These are phyloP conservation scores for Pseudogymnoascus sp. DNA, from an alignment of 2,329 filamentous ascomycete species.

Conservation along the genomic window DNA sequence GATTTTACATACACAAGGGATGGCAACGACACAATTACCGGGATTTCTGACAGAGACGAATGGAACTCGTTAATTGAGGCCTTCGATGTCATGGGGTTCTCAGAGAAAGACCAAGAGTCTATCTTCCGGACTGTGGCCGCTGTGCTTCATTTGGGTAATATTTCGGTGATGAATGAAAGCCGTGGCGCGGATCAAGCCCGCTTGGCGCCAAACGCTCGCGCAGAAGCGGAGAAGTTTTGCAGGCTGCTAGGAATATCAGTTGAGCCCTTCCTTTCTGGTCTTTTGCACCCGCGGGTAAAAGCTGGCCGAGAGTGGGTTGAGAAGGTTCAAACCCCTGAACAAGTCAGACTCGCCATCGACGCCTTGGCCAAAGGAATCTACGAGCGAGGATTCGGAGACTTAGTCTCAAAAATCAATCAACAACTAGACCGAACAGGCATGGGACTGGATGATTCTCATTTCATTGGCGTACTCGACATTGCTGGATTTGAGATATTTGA, in stretches of 20 bases:
- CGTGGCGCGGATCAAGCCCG: conserved; percentile 84
- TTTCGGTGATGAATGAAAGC: conserved; percentile 83
- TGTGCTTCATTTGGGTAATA: conserved; percentile 87
- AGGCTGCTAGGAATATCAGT: conserved; percentile 72
- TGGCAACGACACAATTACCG: conserved; percentile 83
- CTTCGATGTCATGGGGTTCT: conserved; percentile 89
- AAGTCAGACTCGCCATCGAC: conserved; percentile 82
- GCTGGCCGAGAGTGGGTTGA: conserved; percentile 97
- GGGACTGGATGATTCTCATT: conserved; percentile 79
- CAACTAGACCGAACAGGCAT: conserved; percentile 82
- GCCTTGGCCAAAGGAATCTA: conserved; percentile 96
- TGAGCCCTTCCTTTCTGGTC: conserved; percentile 77
- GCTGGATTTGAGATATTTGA: conserved; percentile 99
- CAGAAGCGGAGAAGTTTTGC: conserved; percentile 71
- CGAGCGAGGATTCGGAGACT: conserved; percentile 86
- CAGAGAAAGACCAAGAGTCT: conserved; percentile 69
- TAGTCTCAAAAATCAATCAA: conserved; percentile 83
- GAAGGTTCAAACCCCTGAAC: conserved; percentile 94
- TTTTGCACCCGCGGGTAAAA: conserved; percentile 89
- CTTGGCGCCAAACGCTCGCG: conserved; percentile 63
- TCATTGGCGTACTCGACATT: conserved; percentile 97
- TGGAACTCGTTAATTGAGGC: conserved; percentile 88
- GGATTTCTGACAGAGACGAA: conserved; percentile 82
- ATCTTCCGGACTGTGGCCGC: conserved; percentile 84
- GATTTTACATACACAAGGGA: conserved; percentile 88